phyloP scores from a whole-genome alignment of 2,329 filamentous ascomycete species.

The Diaporthe longicolla region DNA sequence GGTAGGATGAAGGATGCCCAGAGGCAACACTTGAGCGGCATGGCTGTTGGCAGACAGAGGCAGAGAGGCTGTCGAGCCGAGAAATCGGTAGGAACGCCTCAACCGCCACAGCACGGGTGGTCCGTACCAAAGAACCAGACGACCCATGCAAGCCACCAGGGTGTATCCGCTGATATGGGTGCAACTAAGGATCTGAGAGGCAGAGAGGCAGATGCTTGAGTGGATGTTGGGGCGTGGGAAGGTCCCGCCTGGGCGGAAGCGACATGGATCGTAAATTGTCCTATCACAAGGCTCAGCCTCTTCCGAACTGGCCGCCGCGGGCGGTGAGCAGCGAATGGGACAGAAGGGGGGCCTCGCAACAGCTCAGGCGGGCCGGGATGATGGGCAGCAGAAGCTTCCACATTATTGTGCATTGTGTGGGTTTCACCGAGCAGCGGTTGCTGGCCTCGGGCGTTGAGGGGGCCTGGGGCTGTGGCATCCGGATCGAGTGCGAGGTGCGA shows the following conservation, averaged over 20 bases:
- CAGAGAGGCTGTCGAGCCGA: not conserved
- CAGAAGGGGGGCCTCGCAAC: constrained; percentile 3
- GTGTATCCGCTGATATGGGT: constrained; percentile 27
- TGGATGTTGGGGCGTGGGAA: constrained; percentile 21
- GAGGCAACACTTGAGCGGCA: not conserved
- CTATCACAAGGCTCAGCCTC: constrained; percentile 43
- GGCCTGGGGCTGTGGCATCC: constrained; percentile 13
- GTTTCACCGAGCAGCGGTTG: constrained; percentile 38
- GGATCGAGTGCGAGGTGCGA: constrained; percentile 2
- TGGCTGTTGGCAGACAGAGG: constrained; percentile 10
- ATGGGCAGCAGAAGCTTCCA: constrained; percentile 27
- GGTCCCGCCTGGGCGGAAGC: constrained; percentile 33
- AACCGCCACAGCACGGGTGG: constrained; percentile 6
- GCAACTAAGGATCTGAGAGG: constrained; percentile 4
- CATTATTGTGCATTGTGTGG: constrained; percentile 12
- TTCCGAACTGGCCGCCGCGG: constrained; percentile 32
- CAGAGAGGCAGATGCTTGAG: not conserved
- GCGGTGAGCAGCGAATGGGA: constrained; percentile 41
- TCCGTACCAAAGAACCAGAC: constrained; percentile 26
- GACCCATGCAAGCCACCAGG: constrained; percentile 20
- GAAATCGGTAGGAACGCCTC: constrained; percentile 14
- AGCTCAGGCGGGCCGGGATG: constrained; percentile 32
- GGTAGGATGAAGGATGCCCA: constrained; percentile 15
- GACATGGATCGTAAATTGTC: constrained; percentile 41
- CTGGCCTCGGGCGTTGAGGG: constrained; percentile 33